Percentiles rank a stretch among this genome's conserved stretches.
Conservation (phyloP, 345 rosid genomes). For the Hibiscus mutabilis region DNA sequence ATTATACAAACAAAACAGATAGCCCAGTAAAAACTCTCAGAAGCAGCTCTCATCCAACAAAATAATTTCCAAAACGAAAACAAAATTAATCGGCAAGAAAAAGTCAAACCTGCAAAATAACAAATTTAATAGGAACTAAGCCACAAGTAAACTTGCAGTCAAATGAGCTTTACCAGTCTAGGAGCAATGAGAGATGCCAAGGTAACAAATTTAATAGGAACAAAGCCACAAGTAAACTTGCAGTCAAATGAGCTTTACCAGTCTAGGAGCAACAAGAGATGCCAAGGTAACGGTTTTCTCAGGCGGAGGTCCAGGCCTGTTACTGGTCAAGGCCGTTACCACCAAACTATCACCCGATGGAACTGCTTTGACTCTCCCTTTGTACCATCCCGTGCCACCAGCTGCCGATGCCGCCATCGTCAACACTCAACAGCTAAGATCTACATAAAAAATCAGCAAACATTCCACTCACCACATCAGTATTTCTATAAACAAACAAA, state of each 20-base stretch:
- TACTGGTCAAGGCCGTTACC: conserved; percentile 49
- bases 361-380: conserved; percentile 84
- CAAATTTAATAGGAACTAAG: background rate
- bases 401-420: conserved; percentile 41
- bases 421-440: conserved; percentile 28
- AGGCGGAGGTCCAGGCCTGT: conserved; percentile 70
- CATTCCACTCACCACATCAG: background rate
- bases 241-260: conserved; percentile 34
- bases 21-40: background rate
- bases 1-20: background rate
- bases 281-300: conserved; percentile 84
- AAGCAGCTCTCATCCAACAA: background rate
- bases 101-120: background rate
- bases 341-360: conserved; percentile 92
- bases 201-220: no score
- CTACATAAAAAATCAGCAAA: conserved; percentile 17
- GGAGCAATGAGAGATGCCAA: conserved; percentile 81
- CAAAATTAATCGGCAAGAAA: background rate
- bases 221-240: no score
- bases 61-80: background rate
- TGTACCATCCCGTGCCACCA: conserved; percentile 39
- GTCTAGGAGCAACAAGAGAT: conserved; percentile 72
- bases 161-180: conserved; percentile 42
- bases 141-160: background rate
- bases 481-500: background rate